These are phyloP conservation scores for Limtongia smithiae DNA, from an alignment of 805 yeast genomes.

Conservation along the genomic window DNA sequence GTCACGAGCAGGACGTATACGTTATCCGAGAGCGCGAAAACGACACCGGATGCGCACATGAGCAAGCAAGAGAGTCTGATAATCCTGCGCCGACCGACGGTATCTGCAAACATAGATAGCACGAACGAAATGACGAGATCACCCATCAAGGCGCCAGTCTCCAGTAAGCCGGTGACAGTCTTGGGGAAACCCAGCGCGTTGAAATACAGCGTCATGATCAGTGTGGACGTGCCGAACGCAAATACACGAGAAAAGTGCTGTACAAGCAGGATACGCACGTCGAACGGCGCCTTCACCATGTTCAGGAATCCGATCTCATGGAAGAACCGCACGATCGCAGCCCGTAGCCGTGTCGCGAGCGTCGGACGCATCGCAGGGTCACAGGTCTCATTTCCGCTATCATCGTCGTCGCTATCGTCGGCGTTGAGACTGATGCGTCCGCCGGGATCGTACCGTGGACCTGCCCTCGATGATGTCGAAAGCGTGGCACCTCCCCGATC, in stretches of 20 bases:
- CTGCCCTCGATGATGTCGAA: too few species aligned
- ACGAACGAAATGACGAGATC: slow-evolving; percentile 49
- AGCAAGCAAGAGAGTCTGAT: slow-evolving; percentile 41
- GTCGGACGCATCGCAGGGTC: too few species aligned
- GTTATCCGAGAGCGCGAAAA: slow-evolving; percentile 40
- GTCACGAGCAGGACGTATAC: slow-evolving; percentile 39
- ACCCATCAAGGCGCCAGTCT: slow-evolving; percentile 48
- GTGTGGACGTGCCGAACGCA: slow-evolving; percentile 39
- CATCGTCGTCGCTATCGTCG: too few species aligned
- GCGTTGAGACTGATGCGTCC: too few species aligned
- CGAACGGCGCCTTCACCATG: background rate
- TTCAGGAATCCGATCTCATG: slow-evolving; percentile 1
- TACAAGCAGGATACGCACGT: background rate
- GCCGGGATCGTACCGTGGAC: too few species aligned
- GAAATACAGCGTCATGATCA: slow-evolving; percentile 44
- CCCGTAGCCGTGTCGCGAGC: background rate
- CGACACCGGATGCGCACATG: slow-evolving; percentile 45
- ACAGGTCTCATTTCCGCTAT: too few species aligned
- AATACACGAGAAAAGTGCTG: slow-evolving; percentile 33
- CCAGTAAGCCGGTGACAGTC: slow-evolving; percentile 46
- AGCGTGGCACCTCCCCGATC: too few species aligned
- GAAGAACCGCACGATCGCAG: background rate
- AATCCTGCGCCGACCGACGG: slow-evolving; percentile 44
- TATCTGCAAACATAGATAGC: slow-evolving; percentile 46
- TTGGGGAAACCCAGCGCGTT: slow-evolving; percentile 43